phyloP scores from a whole-genome alignment of 257 asterid genomes.

The Linaria vulgaris region DNA sequence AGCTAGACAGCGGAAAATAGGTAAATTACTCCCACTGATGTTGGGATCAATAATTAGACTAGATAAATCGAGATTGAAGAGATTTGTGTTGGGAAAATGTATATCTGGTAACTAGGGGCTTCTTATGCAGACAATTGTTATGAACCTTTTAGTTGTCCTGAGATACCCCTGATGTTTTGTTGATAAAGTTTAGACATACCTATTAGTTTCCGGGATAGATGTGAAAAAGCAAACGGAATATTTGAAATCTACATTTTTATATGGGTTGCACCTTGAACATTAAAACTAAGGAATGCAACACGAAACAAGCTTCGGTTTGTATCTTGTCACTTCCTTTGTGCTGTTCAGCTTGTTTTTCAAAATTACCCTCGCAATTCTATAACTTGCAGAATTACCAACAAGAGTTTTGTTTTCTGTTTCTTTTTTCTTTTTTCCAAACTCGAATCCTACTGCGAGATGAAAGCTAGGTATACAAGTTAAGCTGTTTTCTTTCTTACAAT shows the following conservation, averaged over 20 bases:
- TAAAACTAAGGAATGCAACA: conserved; percentile 4
- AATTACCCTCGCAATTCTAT: no score
- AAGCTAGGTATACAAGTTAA: conserved; percentile 19
- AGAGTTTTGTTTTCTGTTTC: no score
- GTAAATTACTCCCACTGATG: neutral
- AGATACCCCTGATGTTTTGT: neutral
- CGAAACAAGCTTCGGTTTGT: neutral
- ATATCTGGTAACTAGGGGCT: no score
- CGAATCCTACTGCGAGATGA: conserved; percentile 13
- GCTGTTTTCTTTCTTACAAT: conserved; percentile 10
- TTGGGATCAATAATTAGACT: neutral
- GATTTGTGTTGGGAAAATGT: neutral
- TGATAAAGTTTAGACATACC: neutral
- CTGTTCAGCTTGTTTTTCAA: neutral
- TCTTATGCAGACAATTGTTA: neutral
- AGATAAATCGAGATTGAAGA: neutral
- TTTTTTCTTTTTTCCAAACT: neutral
- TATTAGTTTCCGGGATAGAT: neutral
- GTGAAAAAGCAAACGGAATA: conserved; percentile 3
- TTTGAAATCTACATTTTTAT: neutral
- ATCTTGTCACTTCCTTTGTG: conserved; percentile 4
- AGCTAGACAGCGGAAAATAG: conserved; percentile 5
- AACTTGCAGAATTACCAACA: no score
- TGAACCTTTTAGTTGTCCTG: neutral
- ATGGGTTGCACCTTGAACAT: neutral